Evolutionary conservation across 768 basidiomycete species (phyloP), one percentile per base, ranked within the genome.

Genomic region (Collybiopsis luxurians): DNA sequence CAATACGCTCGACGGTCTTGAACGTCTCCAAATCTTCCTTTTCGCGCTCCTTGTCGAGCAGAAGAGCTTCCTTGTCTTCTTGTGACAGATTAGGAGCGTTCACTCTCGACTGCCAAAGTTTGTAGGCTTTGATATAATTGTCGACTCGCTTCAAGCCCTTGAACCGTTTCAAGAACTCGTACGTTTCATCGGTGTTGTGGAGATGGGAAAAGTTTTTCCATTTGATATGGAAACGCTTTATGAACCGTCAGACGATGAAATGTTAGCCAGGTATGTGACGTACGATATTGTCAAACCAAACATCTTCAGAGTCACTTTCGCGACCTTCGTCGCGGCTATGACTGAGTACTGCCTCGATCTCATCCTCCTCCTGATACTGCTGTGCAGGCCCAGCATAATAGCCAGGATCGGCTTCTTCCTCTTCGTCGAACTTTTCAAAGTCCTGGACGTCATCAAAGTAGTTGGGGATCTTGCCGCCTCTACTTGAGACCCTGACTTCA

Each of bases 151-250:
- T 98, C 63, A 97, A 79, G 26, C 97, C 97, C 68, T 87, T 91
- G 82, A 90, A 98, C 24, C 90, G 85, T 71, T 96, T 98, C 58
- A 98, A 77, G 72, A 96, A 98, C 67, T 94, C 88, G 76, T 98
- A 97, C 15, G 88, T 88, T 73, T 99, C 97, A 68, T 98, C 96
- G n/a, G 97, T 99, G 67, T 99, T 98, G 77, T 98, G 97, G 15
- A 98, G 80, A 69, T 98, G 96, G 10, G 95, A 97, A 72, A 95
- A 98, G 64, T 86, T 87, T 73, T 98, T 98, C 97, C 97, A 99
- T 73, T 99, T 99, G 79, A 99, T 95, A 69, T 98, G 94, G 78
- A 90, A 99, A 51, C 95, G 94, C 95, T 97, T 67, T 62, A 58
- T 52, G 24, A 55, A 28, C 61, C 66, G 57, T 61, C 44, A 57